Evolutionary conservation across 2,329 filamentous ascomycete species (phyloP), one percentile per base, ranked within the genome.

Genomic region (Truncatella angustata): DNA sequence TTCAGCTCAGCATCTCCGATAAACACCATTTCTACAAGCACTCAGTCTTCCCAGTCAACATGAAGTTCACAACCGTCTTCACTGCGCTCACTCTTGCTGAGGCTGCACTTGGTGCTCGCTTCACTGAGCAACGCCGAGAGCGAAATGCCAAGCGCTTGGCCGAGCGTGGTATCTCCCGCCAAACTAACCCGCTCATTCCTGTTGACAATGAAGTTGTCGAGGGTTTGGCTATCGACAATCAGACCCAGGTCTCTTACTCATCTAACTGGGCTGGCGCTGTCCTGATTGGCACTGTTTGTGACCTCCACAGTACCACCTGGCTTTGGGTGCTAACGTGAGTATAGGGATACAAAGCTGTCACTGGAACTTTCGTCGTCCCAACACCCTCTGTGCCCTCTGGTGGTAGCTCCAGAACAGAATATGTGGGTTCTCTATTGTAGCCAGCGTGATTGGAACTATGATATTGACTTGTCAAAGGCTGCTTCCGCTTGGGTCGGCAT

Each of bases 221-320:
- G 18, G 58, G 59, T 28, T 14, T 44, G 20, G 40, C 40, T 10
- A n/a, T 44, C 14, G 40, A 44, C 40, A 44, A 44, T 14, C 21
- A 44, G 40, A 44, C 40, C 58, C 60, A 79, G 14, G 73, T 77
- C 21, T 57, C 73, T 32, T 83, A 83, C 68, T 76, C 70, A 53
- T 70, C 66, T 59, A 85, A 84, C 71, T 85, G 81, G 82, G 77
- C 80, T 7, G 82, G 82, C 30, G 79, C 79, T 1, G 78, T 83
- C 7, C 72, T 81, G 47, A 74, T 75, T 28, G 74, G 74, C 37
- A 73, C 70, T 9, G 74, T 40, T 73, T 49, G 83, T 77, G 66
- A 81, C 71, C 26, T 63, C 16, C 10, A 21, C 14, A 4, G 10
- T 14, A 18, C 11, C 3, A 40, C 4, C 1, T 14, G 9, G 21